phyloP scores from a whole-genome alignment of 306 rosid genomes.

The Pyrus bretschneideri region DNA sequence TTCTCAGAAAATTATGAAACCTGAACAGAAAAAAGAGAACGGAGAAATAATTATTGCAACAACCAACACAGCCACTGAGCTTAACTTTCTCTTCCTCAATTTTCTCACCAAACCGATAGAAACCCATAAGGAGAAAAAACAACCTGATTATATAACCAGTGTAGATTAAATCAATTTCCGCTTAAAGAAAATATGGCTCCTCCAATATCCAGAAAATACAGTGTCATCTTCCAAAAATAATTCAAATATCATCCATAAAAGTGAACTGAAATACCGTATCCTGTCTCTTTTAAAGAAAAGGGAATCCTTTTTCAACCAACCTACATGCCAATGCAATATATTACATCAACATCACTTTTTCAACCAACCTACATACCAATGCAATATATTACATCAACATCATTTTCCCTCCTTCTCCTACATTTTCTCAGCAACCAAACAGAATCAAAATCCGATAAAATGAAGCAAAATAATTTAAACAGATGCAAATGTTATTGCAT shows the following conservation, averaged over 20 bases:
- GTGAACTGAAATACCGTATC: background rate
- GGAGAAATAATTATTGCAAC: background rate
- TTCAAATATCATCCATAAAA: background rate
- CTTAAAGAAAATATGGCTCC: background rate
- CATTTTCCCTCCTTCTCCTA: background rate
- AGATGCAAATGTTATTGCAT: no score
- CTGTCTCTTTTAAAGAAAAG: background rate
- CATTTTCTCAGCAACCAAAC: background rate
- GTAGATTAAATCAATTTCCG: background rate
- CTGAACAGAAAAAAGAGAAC: background rate
- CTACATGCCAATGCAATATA: background rate
- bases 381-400: background rate
- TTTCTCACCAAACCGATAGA: background rate
- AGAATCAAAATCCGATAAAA: no score
- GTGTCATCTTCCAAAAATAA: slow-evolving; percentile 5
- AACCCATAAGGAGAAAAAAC: background rate
- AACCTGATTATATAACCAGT: background rate
- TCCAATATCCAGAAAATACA: background rate
- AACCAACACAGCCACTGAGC: background rate
- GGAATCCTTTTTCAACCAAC: slow-evolving; percentile 12
- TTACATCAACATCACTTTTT: background rate
- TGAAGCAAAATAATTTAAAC: no score
- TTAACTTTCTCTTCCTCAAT: background rate
- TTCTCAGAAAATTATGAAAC: slow-evolving; percentile 11
- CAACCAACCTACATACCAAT: background rate